Conservation (phyloP, 2,329 filamentous ascomycete species). For the Allantophomopsis cytisporea region DNA sequence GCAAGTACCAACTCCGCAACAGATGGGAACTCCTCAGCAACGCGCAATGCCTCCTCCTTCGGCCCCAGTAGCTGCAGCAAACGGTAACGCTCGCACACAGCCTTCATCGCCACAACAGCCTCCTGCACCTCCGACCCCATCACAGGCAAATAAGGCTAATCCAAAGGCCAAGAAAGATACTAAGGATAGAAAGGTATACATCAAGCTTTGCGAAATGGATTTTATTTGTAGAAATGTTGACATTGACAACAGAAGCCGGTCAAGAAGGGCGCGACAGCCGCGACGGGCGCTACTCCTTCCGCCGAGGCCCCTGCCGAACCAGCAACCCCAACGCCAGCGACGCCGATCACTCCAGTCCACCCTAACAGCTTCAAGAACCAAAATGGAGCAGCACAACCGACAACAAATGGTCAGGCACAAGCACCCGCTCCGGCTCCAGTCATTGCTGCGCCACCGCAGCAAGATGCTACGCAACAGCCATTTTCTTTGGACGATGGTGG, state of each 20-base stretch:
- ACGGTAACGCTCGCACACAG: slow-evolving; percentile 39
- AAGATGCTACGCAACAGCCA: slow-evolving; percentile 27
- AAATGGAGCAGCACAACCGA: slow-evolving; percentile 26
- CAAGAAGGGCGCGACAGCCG: slow-evolving; percentile 47
- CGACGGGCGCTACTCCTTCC: slow-evolving; percentile 42
- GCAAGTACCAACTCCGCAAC: slow-evolving; percentile 14
- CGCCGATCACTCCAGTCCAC: slow-evolving; percentile 48
- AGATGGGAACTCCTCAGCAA: slow-evolving; percentile 54
- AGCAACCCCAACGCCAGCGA: slow-evolving; percentile 46
- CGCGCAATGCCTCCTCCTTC: slow-evolving; percentile 56
- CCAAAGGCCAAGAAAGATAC: slow-evolving; percentile 77
- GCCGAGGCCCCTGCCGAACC: slow-evolving; percentile 40
- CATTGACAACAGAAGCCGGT: slow-evolving; percentile 18
- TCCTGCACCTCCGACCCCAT: slow-evolving; percentile 63
- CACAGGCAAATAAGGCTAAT: slow-evolving; percentile 56
- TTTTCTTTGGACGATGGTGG: slow-evolving; percentile 28
- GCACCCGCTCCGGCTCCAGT: slow-evolving; percentile 24
- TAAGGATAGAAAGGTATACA: slow-evolving; percentile 48
- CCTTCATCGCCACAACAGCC: slow-evolving; percentile 50
- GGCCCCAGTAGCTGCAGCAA: slow-evolving; percentile 32
- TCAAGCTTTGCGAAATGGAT: slow-evolving; percentile 8
- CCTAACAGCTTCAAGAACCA: slow-evolving; percentile 33
- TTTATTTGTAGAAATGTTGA: slow-evolving; percentile 16
- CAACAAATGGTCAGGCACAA: slow-evolving; percentile 21
- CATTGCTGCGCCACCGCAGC: slow-evolving; percentile 22